Base-by-base conservation (phyloP, 352 stramenopile genomes). In the Thalassiosira exigua region DNA sequence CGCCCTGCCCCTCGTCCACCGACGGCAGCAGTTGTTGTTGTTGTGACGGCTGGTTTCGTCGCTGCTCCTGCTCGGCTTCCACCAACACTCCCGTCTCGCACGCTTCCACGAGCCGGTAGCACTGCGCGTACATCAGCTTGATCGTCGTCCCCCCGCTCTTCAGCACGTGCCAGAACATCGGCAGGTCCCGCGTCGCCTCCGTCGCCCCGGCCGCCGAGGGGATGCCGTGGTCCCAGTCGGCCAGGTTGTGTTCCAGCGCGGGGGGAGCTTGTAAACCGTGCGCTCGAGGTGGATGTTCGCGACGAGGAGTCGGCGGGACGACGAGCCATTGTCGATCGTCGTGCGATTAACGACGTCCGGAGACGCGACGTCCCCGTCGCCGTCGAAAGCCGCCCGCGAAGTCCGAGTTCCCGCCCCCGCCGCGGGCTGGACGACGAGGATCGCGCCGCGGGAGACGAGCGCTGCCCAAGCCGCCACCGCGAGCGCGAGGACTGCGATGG, bases 111-210 rank as follows among this genome's bases (percentile, higher is more conserved):
- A 84, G 58, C 32, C 70, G 29, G 52, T 80, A 83, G 39, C 79
- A 86, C 21, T 75, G 33, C 7, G 72, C 62, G 61, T 81, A 84
- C 61, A 84, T 78, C 1, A 81, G 17, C 24, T 84, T 81, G 3
- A 88, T 53, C 4, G 70, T 76, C 5, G 77, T 88, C 0, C 81
- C 78, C 9, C 81, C 81, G 39, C 51, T 74, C 19, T 74, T 88
- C 0, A 75, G 7, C 22, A 88, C 69, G 57, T 88, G 81, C 77
- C 77, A 88, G 39, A 82, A 88, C 5, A 84, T 19, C 4, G 81
- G 77, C 12, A 56, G 24, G 12, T 73, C 46, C n/a, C 2, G 7
- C 30, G 39, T 66, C 48, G 24, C 19, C 44, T 17, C 36, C 48
- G 9, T 72, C 21, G 0, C 22, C 24, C 7, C 32, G 26, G 39